Evolutionary conservation across 352 stramenopile genomes (phyloP), one percentile per base, ranked within the genome.

Genomic region (Phytophthora colocasiae): DNA sequence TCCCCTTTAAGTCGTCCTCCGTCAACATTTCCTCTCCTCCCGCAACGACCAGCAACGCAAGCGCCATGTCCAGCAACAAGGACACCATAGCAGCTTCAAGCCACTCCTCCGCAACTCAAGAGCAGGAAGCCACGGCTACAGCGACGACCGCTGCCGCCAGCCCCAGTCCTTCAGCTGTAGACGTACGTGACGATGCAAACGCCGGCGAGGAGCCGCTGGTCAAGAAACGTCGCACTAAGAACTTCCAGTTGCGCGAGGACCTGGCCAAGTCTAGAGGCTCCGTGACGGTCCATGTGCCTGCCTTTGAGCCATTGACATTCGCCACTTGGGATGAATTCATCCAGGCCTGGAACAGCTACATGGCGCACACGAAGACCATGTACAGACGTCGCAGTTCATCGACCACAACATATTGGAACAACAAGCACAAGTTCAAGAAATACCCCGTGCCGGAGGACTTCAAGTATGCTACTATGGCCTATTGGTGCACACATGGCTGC

Each of bases 401-500:
- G 58, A 91, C 83, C 1, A 89, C 85, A 10, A 64, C 70, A 14
- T 87, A 85, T 55, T 94, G 82, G 81, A 94, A 94, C 68, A 82
- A 59, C 56, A 91, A 91, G 63, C 77, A 90, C 60, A 82, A 81
- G 15, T 90, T 83, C 62, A 90, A 91, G 57, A 92, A 85, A 58
- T 81, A 76, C 39, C 78, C 73, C 1, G 81, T 94, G 56, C 83
- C 85, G 1, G 81, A 91, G 31, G 58, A 72, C 45, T 94, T 94
- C 54, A 84, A 83, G 68, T 94, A 91, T 58, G 85, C 85, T 24
- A 94, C 83, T 11, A 94, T 94, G 83, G 75, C 83, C 38, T 94
- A 94, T 66, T 94, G 83, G 85, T 94, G 85, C 65, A 94, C 85
- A 0, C 85, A 94, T 46, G 85, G 85, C 44, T 94, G 85, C 47